Percentiles rank a stretch among this genome's conserved stretches.
These are phyloP conservation scores for Fistulinella prunicolor DNA, from an alignment of 768 basidiomycete species.

Conservation along the genomic window DNA sequence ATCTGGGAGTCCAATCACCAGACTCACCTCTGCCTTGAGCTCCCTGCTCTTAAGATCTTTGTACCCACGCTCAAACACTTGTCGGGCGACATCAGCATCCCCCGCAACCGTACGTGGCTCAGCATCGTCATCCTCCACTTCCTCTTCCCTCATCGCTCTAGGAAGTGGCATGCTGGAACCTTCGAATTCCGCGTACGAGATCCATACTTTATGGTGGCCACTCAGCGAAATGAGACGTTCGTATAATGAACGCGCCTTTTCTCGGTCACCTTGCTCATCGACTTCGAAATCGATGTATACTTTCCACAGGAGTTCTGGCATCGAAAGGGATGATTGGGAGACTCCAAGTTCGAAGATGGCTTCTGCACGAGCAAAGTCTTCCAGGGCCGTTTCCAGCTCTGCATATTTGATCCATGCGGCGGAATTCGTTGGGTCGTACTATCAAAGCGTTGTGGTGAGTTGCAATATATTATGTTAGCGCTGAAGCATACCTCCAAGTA, in stretches of 20 bases:
- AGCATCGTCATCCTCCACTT: constrained; percentile 55
- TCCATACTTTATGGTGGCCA: constrained; percentile 97
- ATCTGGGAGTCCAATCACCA: neutral
- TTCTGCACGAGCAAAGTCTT: constrained; percentile 85
- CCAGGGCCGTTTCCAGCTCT: constrained; percentile 83
- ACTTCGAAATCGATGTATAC: constrained; percentile 97
- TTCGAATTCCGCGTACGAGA: constrained; percentile 92
- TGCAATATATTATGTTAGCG: neutral
- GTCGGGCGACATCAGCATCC: constrained; percentile 64
- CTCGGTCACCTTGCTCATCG: constrained; percentile 84
- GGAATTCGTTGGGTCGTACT: constrained; percentile 89
- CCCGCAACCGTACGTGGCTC: constrained; percentile 64
- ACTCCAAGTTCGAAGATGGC: constrained; percentile 94
- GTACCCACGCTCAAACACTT: constrained; percentile 85
- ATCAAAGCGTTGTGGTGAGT: constrained; percentile 1
- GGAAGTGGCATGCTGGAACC: constrained; percentile 68
- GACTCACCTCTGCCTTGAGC: constrained; percentile 82
- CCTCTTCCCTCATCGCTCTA: constrained; percentile 64
- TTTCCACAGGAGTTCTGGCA: constrained; percentile 95
- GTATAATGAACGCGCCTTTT: constrained; percentile 78
- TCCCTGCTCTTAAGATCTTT: constrained; percentile 78
- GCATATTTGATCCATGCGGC: constrained; percentile 96
- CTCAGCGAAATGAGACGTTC: constrained; percentile 83
- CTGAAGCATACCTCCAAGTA: constrained; percentile 72
- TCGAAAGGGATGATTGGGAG: constrained; percentile 78